Evolutionary conservation across 169 alveolate genomes (phyloP).

Genomic region (Eimeria brunetti): DNA sequence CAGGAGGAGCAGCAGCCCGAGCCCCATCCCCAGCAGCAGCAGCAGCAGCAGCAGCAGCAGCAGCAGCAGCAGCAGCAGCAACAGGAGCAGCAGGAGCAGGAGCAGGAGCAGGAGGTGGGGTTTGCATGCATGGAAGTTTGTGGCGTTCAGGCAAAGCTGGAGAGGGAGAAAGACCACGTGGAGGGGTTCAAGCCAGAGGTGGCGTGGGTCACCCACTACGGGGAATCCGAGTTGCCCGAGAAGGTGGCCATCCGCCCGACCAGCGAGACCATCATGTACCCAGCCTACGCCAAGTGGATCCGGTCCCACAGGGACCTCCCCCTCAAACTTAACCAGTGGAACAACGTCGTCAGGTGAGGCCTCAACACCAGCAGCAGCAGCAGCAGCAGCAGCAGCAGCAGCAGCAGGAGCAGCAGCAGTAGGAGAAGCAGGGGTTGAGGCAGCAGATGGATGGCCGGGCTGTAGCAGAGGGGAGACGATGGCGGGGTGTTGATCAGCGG

Average conservation of each 20-base stretch:
- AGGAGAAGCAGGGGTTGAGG: too few relatives aligned
- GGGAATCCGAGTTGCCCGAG: conserved; percentile 94
- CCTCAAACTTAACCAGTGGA: conserved; percentile 96
- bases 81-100: not conserved
- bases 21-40: too few relatives aligned
- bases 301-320: conserved; percentile 99
- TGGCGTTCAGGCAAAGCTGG: conserved; percentile 93
- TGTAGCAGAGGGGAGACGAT: too few relatives aligned
- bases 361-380: not conserved
- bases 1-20: too few relatives aligned
- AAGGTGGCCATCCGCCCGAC: conserved; percentile 99
- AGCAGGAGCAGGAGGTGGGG: not conserved
- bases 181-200: conserved; percentile 99
- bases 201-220: conserved; percentile 97
- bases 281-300: conserved; percentile 99
- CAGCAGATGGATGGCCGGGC: too few relatives aligned
- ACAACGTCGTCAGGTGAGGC: conserved; percentile 68
- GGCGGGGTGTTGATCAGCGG: too few relatives aligned
- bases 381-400: not conserved
- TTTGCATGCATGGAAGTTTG: not conserved
- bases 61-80: not conserved
- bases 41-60: not conserved
- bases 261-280: conserved; percentile 99
- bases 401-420: not conserved
- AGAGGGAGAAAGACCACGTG: conserved; percentile 98